Evolutionary conservation across 345 rosid genomes (phyloP).

Genomic region (Populus tremula): DNA sequence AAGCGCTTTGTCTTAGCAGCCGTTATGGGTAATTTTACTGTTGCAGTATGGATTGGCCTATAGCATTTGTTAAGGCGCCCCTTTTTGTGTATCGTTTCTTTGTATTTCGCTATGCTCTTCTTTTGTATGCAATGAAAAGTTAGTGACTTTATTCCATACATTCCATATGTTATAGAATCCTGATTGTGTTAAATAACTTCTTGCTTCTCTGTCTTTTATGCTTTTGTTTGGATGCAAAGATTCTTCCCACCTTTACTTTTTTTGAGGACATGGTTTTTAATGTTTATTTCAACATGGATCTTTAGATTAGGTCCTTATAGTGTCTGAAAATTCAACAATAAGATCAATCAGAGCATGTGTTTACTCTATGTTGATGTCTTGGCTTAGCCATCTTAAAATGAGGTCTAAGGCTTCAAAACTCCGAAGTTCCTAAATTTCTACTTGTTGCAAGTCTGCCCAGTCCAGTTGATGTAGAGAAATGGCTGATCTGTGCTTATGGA

Average conservation of each 20-base stretch:
- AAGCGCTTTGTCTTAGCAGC: constrained; percentile 99
- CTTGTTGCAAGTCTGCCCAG: background rate
- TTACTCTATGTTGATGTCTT: background rate
- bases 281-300: background rate
- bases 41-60: too few relatives aligned
- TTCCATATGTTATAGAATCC: too few relatives aligned
- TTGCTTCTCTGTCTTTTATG: background rate
- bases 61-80: too few relatives aligned
- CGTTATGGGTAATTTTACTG: constrained; percentile 68
- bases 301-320: background rate
- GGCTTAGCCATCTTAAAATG: background rate
- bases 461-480: background rate
- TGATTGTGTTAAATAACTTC: too few relatives aligned
- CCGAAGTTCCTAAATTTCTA: background rate
- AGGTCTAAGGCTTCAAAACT: background rate
- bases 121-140: background rate
- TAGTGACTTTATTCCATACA: background rate
- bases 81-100: background rate
- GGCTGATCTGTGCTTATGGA: background rate
- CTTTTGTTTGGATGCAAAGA: background rate
- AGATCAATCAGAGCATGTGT: background rate
- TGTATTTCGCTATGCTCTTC: background rate
- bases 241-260: too few relatives aligned
- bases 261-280: background rate
- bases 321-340: background rate